Conservation (phyloP, 148 eudicot species). For the Persicaria tinctoria region DNA sequence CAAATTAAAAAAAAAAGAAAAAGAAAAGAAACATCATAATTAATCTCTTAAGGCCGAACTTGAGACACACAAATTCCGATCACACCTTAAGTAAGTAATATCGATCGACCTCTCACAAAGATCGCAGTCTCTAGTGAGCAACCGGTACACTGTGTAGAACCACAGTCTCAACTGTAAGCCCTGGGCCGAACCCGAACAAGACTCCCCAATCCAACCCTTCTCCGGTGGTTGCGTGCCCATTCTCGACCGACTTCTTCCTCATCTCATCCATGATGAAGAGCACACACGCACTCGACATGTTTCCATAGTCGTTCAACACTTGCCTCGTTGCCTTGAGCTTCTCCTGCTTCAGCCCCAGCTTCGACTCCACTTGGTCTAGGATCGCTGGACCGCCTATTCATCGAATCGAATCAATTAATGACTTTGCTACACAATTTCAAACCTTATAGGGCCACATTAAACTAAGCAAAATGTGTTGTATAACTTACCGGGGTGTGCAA, state of each 20-base stretch:
- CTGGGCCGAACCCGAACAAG: slow-evolving; percentile 39
- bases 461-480: neutral
- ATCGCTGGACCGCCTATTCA: slow-evolving; percentile 24
- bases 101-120: neutral
- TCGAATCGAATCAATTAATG: too few relatives aligned
- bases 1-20: too few relatives aligned
- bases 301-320: slow-evolving; percentile 32
- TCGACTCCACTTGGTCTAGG: slow-evolving; percentile 29
- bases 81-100: neutral
- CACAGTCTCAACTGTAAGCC: slow-evolving; percentile 37
- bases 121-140: neutral
- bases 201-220: slow-evolving; percentile 38
- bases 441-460: neutral
- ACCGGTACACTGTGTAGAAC: slow-evolving; percentile 32
- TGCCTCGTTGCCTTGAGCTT: slow-evolving; percentile 24
- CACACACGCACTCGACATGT: slow-evolving; percentile 41
- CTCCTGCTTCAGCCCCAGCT: slow-evolving; percentile 22
- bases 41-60: too few relatives aligned
- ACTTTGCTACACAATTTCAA: neutral
- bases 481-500: slow-evolving; percentile 32
- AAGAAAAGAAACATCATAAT: too few relatives aligned
- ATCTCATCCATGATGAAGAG: slow-evolving; percentile 36
- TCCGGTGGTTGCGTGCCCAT: slow-evolving; percentile 30
- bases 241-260: slow-evolving; percentile 30
- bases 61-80: too few relatives aligned